Conservation (phyloP, 192 early-diverging fungal genomes). For the Entomortierella parvispora region DNA sequence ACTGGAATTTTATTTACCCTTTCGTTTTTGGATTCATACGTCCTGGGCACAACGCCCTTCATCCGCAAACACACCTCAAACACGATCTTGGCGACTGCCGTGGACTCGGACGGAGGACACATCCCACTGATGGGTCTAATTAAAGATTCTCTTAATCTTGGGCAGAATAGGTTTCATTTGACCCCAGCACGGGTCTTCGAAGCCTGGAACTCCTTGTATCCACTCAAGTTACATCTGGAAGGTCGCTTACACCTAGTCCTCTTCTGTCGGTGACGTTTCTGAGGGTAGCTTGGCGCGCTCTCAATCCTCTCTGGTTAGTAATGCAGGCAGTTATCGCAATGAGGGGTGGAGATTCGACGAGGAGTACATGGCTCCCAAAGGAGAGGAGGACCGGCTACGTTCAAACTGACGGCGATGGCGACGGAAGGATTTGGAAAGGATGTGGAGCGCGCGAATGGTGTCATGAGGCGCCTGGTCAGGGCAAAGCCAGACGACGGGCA, state of each 20-base stretch:
- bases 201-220: constrained; percentile 57
- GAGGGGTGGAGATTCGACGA: not conserved
- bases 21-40: constrained; percentile 70
- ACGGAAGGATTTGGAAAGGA: not conserved
- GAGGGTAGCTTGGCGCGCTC: too few species aligned
- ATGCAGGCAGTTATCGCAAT: not conserved
- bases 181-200: constrained; percentile 55
- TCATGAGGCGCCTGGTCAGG: not conserved
- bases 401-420: not conserved
- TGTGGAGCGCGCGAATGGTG: not conserved
- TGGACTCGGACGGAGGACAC: not conserved
- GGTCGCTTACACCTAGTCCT: not conserved
- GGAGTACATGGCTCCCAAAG: not conserved
- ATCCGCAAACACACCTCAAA: constrained; percentile 54
- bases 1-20: constrained; percentile 72
- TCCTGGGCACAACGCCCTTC: constrained; percentile 56
- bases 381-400: not conserved
- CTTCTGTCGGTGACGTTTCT: too few species aligned
- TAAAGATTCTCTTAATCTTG: constrained; percentile 46
- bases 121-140: constrained; percentile 31
- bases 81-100: constrained; percentile 13
- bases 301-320: too few species aligned
- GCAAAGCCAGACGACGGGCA: not conserved
- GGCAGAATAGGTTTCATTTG: constrained; percentile 55
- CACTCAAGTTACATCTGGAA: constrained; percentile 67